Evolutionary conservation across 2,329 filamentous ascomycete genomes (phyloP).

Genomic region (Calonectria honghensis): DNA sequence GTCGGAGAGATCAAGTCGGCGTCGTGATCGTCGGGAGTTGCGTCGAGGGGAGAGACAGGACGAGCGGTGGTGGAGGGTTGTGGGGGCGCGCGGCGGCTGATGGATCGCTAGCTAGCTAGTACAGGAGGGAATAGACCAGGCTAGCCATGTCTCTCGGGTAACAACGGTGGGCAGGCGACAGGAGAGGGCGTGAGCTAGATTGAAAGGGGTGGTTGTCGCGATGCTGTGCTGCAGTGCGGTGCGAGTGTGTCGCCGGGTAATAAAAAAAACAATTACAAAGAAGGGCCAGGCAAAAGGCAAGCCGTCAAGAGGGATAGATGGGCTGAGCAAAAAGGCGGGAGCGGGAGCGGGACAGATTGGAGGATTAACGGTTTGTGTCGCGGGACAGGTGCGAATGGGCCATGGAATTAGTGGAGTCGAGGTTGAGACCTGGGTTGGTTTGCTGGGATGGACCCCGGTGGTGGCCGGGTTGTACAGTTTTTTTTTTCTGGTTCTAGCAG

Average conservation of each 20-base stretch:
- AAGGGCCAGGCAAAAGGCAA: slow-evolving; percentile 4
- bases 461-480: slow-evolving; percentile 15
- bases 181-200: slow-evolving; percentile 19
- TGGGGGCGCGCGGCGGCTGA: slow-evolving; percentile 50
- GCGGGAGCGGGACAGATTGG: slow-evolving; percentile 26
- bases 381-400: slow-evolving; percentile 30
- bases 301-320: slow-evolving; percentile 15
- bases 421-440: slow-evolving; percentile 33
- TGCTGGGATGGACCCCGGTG: slow-evolving; percentile 22
- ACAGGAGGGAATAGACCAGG: slow-evolving; percentile 30
- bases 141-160: slow-evolving; percentile 47
- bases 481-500: not conserved
- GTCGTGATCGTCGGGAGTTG: slow-evolving; percentile 49
- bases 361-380: slow-evolving; percentile 37
- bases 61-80: slow-evolving; percentile 53
- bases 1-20: slow-evolving; percentile 26
- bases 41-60: slow-evolving; percentile 50
- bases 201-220: slow-evolving; percentile 23
- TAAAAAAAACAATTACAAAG: not conserved
- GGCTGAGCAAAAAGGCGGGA: slow-evolving; percentile 30
- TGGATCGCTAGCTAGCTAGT: slow-evolving; percentile 38
- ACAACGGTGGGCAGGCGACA: slow-evolving; percentile 31
- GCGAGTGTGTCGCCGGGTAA: slow-evolving; percentile 13
- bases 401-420: slow-evolving; percentile 35
- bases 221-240: slow-evolving; percentile 25